phyloP scores from a whole-genome alignment of 1,284 basidiomycete genomes.

The Ustilago nuda region DNA sequence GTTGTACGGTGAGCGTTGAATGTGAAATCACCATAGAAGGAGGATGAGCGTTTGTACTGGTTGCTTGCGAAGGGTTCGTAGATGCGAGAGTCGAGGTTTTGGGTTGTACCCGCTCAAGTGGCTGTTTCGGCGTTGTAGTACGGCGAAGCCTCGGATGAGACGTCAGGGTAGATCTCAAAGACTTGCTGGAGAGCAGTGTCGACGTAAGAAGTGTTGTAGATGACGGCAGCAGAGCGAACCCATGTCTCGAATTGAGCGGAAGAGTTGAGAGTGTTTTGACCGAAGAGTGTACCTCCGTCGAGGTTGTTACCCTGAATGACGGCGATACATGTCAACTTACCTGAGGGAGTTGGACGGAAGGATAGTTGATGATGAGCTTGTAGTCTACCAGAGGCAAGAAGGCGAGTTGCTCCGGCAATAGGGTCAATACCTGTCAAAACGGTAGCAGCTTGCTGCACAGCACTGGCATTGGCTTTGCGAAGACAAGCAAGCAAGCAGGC shows the following conservation, averaged over 20 bases:
- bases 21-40: slow-evolving; percentile 46
- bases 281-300: slow-evolving; percentile 49
- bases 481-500: slow-evolving; percentile 23
- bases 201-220: slow-evolving; percentile 44
- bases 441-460: slow-evolving; percentile 19
- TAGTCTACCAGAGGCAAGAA: slow-evolving; percentile 47
- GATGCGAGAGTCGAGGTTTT: slow-evolving; percentile 13
- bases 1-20: slow-evolving; percentile 37
- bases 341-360: slow-evolving; percentile 26
- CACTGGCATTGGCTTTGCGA: slow-evolving; percentile 26
- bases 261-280: slow-evolving; percentile 24
- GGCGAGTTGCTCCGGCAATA: slow-evolving; percentile 27
- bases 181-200: slow-evolving; percentile 29
- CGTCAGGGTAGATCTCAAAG: slow-evolving; percentile 34
- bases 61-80: slow-evolving; percentile 27
- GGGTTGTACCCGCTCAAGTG: slow-evolving; percentile 24
- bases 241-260: slow-evolving; percentile 26
- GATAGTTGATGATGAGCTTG: slow-evolving; percentile 43
- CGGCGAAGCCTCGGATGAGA: slow-evolving; percentile 27
- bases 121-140: slow-evolving; percentile 37
- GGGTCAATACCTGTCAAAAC: slow-evolving; percentile 16
- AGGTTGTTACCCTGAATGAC: slow-evolving; percentile 48
- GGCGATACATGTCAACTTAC: slow-evolving; percentile 46
- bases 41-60: slow-evolving; percentile 32
- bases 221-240: slow-evolving; percentile 21